Evolutionary conservation across 2,329 filamentous ascomycete species (phyloP), one percentile per base, ranked within the genome.

Genomic region (Hypomyces perniciosus): DNA sequence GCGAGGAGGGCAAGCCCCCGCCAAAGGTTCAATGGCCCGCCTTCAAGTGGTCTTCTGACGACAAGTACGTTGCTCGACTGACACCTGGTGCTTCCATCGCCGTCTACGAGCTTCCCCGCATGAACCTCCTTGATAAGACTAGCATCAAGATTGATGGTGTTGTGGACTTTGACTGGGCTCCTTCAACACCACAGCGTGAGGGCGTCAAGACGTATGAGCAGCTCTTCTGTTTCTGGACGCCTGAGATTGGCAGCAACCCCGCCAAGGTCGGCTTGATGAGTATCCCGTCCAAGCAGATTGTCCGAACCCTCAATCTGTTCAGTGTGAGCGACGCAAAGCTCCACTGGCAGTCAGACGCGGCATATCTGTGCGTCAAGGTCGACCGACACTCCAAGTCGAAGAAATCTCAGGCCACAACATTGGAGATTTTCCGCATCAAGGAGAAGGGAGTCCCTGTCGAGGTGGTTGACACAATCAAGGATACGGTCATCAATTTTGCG

Each of bases 371-470:
- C 67, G 92, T 97, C 70, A 99, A 99, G 81, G 93, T 99, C 52
- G 93, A 99, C 71, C 83, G 93, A 59, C 93, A 99, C 78, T 96
- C 90, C 69, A 99, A 99, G 75, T 96, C 91, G 51, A 97, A 97
- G 80, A 99, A 97, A 75, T 96, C 90, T 3, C 83, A 95, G 63
- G 92, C 91, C 55, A 99, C 93, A 31, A 97, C 95, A 60, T 82
- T 99, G 34, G 93, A 99, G 70, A 97, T 99, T 66, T 99, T 99
- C 86, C 89, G 93, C 54, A 83, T 99, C 61, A 85, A 83, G 68
- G 93, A 99, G 72, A 99, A 99, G 81, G 92, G 93, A 60, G 93
- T 99, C 2, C 93, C 93, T 1, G 92, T 99, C 49, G 93, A 99
- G 71, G 93, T 97, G 51, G 90, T 99, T 46, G 93, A 99, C 71